A percentile compares a stretch with the other conserved stretches of the same genome.
Conservation (phyloP, 2,329 filamentous ascomycete species). For the Talaromyces sp. region DNA sequence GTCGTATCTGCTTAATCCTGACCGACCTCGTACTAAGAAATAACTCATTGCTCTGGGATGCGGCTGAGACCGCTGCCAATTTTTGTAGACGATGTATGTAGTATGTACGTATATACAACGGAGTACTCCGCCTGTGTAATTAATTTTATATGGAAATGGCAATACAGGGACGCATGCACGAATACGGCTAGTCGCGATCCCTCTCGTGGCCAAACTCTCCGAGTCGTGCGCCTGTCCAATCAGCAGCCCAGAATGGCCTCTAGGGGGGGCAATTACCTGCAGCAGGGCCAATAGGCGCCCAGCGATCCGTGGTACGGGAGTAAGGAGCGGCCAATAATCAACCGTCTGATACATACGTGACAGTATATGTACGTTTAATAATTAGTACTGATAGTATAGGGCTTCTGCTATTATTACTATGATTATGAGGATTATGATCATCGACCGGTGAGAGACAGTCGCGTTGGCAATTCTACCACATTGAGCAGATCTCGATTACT, state of each 20-base stretch:
- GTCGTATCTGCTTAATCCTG: neutral
- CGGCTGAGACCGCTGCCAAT: neutral
- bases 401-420: neutral
- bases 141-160: too few species aligned
- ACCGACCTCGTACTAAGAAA: neutral
- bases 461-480: neutral
- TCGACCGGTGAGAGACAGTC: neutral
- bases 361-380: neutral
- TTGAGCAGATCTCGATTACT: neutral
- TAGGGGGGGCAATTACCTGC: neutral
- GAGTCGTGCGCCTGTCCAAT: neutral
- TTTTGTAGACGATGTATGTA: too few species aligned
- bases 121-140: too few species aligned
- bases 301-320: neutral
- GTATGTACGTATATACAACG: too few species aligned
- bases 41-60: neutral
- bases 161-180: neutral
- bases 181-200: neutral
- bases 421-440: neutral
- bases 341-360: neutral
- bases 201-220: neutral
- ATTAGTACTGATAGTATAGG: too few species aligned
- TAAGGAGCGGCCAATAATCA: neutral
- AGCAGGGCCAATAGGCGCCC: neutral
- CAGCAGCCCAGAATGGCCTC: neutral